Evolutionary conservation across 352 stramenopile genomes (phyloP), one percentile per base, ranked within the genome.

Genomic region (Globisporangium nagaii): DNA sequence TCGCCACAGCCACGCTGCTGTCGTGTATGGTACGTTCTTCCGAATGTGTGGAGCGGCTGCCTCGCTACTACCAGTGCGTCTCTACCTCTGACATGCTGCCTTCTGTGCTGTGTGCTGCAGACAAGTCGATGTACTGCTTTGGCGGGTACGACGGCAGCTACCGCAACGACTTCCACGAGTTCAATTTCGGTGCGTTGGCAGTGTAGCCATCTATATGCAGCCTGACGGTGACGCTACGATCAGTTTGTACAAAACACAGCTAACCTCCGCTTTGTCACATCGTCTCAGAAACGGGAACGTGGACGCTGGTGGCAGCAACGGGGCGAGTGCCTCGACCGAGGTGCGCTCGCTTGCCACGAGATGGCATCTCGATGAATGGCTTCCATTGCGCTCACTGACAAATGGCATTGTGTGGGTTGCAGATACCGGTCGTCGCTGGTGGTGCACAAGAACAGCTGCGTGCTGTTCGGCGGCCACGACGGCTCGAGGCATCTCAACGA

Each of bases 381-480:
- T 46, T 22, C 5, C 20, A 6, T 24, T 6, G 4, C 25, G 17
- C 2, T 11, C 32, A 15, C 32, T 41, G 25, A 39, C 7, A 17
- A 19, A 3, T 20, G 19, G 15, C 54, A n/a, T 9, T 34, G 6
- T 27, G 6, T 50, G 17, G 35, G 5, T 41, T 12, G 10, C 22
- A 93, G 84, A 24, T 94, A 94, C 55, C 86, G 71, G 28, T 97
- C 94, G 0, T 97, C 87, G 15, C 82, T 97, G 46, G 89, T 97
- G 7, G 81, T 97, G 58, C 76, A 93, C 63, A 96, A 97, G 51
- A 84, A 85, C 60, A 98, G 94, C 56, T 97, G 81, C 51, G 73
- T 98, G 61, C 71, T 99, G 7, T 98, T 98, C 75, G 96, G 96
- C 13, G 97, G 97, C 1, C 96, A 99, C 69, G 96, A 99, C 66